phyloP scores from a whole-genome alignment of 192 early-diverging fungal genomes.

The Funneliformis mosseae region DNA sequence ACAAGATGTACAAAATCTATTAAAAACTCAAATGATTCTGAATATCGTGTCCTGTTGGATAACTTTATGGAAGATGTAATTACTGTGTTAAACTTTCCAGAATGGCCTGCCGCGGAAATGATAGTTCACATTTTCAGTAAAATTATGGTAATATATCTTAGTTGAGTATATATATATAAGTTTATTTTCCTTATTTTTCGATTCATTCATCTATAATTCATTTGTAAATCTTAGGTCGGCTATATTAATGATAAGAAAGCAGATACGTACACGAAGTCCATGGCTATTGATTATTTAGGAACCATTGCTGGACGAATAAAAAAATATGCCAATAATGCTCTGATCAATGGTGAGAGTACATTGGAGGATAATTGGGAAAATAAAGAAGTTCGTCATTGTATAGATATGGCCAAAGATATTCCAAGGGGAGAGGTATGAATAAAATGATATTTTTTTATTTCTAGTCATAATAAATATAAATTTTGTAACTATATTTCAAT shows the following conservation, averaged over 20 bases:
- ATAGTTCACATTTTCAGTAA: slow-evolving; percentile 67
- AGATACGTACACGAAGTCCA: slow-evolving; percentile 52
- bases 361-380: slow-evolving; percentile 11
- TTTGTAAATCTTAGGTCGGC: slow-evolving; percentile 45
- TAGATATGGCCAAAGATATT: slow-evolving; percentile 29
- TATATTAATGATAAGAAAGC: slow-evolving; percentile 64
- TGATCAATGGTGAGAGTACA: not conserved
- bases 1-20: slow-evolving; percentile 44
- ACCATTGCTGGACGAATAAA: slow-evolving; percentile 63
- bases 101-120: slow-evolving; percentile 89
- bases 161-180: not conserved
- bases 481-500: not conserved
- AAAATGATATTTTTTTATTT: slow-evolving; percentile 33
- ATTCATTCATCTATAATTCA: not conserved
- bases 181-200: not conserved
- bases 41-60: slow-evolving; percentile 75
- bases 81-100: slow-evolving; percentile 73
- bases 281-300: slow-evolving; percentile 69
- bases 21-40: slow-evolving; percentile 61
- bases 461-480: too few species aligned
- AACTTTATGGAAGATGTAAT: slow-evolving; percentile 73
- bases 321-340: slow-evolving; percentile 30
- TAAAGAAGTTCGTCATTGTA: slow-evolving; percentile 25
- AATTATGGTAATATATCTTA: slow-evolving; percentile 56
- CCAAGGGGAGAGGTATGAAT: slow-evolving; percentile 31